A percentile compares a stretch with the other conserved stretches of the same genome.
Conservation (phyloP, 2,329 filamentous ascomycete genomes). For the Fusarium oligoseptatum region DNA sequence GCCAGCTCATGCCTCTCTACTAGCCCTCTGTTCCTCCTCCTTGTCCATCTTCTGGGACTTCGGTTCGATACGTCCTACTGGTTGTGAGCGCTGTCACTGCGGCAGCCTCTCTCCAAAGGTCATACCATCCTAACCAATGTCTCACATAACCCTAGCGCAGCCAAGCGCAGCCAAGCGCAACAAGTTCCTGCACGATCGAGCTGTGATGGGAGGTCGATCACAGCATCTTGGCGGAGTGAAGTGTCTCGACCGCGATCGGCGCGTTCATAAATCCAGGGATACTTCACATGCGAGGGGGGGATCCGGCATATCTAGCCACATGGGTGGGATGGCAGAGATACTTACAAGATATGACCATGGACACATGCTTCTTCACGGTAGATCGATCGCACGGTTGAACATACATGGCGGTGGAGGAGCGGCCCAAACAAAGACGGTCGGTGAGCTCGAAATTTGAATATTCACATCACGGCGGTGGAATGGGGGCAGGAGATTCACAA, state of each 20-base stretch:
- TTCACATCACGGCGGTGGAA: conserved; percentile 61
- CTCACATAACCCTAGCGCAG: conserved; percentile 52
- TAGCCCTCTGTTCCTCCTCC: neutral
- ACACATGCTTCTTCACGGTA: conserved; percentile 63
- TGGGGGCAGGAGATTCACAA: conserved; percentile 63
- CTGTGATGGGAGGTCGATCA: conserved; percentile 55
- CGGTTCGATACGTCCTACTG: conserved; percentile 49
- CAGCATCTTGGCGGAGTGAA: conserved; percentile 55
- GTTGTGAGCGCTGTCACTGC: conserved; percentile 49
- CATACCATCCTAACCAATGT: conserved; percentile 39
- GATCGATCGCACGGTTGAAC: conserved; percentile 60
- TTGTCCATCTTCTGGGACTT: conserved; percentile 36
- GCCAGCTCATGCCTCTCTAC: neutral
- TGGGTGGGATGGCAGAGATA: conserved; percentile 11
- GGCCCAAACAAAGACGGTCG: conserved; percentile 58
- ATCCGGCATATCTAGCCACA: neutral
- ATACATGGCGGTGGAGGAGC: conserved; percentile 65
- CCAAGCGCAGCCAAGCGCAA: conserved; percentile 60
- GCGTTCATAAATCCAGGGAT: conserved; percentile 27
- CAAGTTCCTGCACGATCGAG: conserved; percentile 59
- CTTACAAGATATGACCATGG: conserved; percentile 37
- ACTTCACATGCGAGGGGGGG: conserved; percentile 1
- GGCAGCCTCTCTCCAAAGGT: conserved; percentile 48
- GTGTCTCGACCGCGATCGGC: conserved; percentile 58
- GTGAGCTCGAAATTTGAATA: conserved; percentile 60